Evolutionary conservation across 345 rosid species (phyloP), one percentile per base, ranked within the genome.

Genomic region (Chamaenerion angustifolium): DNA sequence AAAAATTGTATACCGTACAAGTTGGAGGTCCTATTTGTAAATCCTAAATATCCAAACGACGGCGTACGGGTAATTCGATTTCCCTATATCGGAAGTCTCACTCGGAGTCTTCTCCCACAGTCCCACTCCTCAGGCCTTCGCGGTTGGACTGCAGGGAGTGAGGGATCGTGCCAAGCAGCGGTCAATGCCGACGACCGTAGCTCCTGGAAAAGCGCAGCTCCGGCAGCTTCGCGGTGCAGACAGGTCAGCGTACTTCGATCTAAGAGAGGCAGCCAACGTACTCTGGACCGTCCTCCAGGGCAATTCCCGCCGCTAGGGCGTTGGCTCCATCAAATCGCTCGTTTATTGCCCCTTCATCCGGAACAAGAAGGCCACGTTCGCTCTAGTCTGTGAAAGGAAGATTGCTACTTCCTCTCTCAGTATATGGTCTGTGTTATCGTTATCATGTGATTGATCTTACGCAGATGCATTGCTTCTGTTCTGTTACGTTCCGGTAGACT

Each of bases 181-280:
- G n/a, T 31, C 47, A 31, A 15, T 42, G 25, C 21, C 21, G 35
- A 13, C 43, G 47, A 25, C 62, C 6, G 54, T 25, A 15, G 23
- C 52, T 31, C 25, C 57, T 41, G 5, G 6, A 11, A 43, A 12
- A 31, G 44, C 47, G 37, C 51, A 19, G 5, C 17, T 6, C 13
- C 55, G 50, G 57, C 21, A 55, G 44, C 54, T 62, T 35, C 63
- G 68, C 66, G 55, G 49, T 55, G 71, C 70, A 40, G 82, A 79
- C 60, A 73, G 95, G 47, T 83, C 97, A 37, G 78, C 86, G 46
- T 62, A 74, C 44, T 89, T 61, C 52, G 90, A 90, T 0, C 67
- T 94, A 70, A 83, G 97, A 49, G 97, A 89, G 54, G 95, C 97
- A 0, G 83, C 97, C 17, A 82, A 72, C 62, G 79, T 89, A 1